Percentiles rank a stretch among this genome's conserved stretches.
Evolutionary conservation across 2,329 filamentous ascomycete genomes (phyloP).

Genomic region (Pseudogymnoascus sp.): DNA sequence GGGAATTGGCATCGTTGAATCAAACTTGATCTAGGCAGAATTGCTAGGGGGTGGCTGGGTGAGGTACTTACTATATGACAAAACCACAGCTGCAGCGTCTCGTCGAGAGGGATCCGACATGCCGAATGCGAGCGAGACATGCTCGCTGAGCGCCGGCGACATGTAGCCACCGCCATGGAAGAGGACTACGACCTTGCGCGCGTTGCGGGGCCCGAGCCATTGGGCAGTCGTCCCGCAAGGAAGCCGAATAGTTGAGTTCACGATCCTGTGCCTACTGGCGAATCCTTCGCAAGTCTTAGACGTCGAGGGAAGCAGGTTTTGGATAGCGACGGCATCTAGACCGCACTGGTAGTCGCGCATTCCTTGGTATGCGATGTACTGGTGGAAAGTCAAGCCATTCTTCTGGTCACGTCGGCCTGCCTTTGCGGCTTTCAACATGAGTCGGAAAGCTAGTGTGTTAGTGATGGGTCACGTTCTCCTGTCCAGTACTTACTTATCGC

Average conservation of each 20-base stretch:
- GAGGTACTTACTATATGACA: conserved; percentile 39
- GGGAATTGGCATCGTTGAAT: not conserved
- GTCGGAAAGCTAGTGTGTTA: not conserved
- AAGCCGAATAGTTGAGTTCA: not conserved
- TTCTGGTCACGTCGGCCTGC: not conserved
- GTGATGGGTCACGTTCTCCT: not conserved
- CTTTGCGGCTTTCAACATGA: not conserved
- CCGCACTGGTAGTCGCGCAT: not conserved
- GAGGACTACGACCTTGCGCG: conserved; percentile 37
- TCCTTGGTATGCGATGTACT: not conserved
- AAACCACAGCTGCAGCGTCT: conserved; percentile 23
- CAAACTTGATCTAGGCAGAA: not conserved
- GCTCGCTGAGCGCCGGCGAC: conserved; percentile 38
- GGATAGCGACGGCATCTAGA: not conserved
- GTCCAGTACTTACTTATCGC: not conserved
- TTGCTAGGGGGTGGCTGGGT: not conserved
- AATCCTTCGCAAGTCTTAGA: not conserved
- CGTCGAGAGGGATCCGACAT: not conserved
- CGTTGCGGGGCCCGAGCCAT: conserved; percentile 37
- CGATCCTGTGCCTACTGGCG: not conserved
- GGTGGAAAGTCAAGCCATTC: not conserved
- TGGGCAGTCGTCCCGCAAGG: conserved; percentile 34
- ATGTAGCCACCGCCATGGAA: conserved; percentile 51
- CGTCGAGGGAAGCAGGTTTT: not conserved
- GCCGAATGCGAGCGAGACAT: conserved; percentile 34